A percentile compares a stretch with the other conserved stretches of the same genome.
These are phyloP conservation scores for Aurinia saxatilis DNA, from an alignment of 345 rosid genomes.

Conservation along the genomic window DNA sequence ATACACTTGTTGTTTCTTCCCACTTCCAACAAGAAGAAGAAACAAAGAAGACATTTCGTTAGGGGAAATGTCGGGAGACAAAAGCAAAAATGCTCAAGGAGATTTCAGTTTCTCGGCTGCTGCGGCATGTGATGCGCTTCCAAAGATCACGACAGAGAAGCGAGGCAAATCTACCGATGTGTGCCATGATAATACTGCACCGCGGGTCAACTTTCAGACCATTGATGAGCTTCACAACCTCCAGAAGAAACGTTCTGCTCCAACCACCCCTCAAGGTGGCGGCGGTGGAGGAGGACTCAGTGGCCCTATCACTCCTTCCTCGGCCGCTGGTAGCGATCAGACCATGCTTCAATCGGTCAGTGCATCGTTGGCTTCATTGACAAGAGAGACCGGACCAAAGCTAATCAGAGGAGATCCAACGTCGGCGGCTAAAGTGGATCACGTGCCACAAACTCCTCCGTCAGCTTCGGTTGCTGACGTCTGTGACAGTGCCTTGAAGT, in stretches of 20 bases:
- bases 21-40: no score
- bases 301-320: conserved; percentile 34
- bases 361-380: conserved; percentile 91
- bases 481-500: conserved; percentile 84
- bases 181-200: conserved; percentile 60
- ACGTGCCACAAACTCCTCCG: conserved; percentile 32
- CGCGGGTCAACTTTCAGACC: conserved; percentile 69
- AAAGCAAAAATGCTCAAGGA: background rate
- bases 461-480: conserved; percentile 49
- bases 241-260: conserved; percentile 83
- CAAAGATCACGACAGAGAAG: conserved; percentile 31
- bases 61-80: conserved; percentile 23
- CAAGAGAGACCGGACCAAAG: conserved; percentile 88
- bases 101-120: conserved; percentile 31
- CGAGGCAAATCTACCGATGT: conserved; percentile 24
- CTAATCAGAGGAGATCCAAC: conserved; percentile 84
- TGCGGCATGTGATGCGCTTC: conserved; percentile 31
- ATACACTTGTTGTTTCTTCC: no score
- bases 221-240: conserved; percentile 91
- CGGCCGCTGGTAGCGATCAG: conserved; percentile 54
- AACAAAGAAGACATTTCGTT: no score
- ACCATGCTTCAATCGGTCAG: conserved; percentile 90
- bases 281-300: conserved; percentile 17
- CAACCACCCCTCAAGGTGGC: conserved; percentile 56
- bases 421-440: conserved; percentile 32